Conservation (phyloP, 495 filamentous ascomycete species). For the Entonaema liquescens region DNA sequence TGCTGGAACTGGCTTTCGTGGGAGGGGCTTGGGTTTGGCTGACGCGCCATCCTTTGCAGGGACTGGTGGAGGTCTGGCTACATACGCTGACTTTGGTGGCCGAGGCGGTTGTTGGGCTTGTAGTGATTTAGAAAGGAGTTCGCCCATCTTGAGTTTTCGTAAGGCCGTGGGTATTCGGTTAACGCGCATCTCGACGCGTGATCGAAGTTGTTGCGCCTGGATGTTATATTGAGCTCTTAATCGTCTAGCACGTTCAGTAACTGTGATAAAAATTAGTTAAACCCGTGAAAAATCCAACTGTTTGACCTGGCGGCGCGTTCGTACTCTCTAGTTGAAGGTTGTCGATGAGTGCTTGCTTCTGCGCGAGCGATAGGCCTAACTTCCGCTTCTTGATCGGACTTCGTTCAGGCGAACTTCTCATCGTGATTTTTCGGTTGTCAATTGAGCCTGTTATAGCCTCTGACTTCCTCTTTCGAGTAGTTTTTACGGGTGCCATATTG, state of each 20-base stretch:
- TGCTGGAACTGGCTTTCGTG: constrained; percentile 43
- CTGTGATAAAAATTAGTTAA: constrained; percentile 57
- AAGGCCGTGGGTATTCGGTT: constrained; percentile 87
- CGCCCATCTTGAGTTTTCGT: constrained; percentile 83
- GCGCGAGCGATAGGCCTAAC: constrained; percentile 72
- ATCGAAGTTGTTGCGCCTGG: constrained; percentile 82
- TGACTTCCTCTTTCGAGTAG: constrained; percentile 69
- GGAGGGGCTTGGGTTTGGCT: constrained; percentile 39
- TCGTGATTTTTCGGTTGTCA: constrained; percentile 52
- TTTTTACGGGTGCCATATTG: constrained; percentile 61
- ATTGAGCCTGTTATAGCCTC: constrained; percentile 52
- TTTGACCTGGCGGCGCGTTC: constrained; percentile 42
- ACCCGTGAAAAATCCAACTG: neutral
- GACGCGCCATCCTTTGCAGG: constrained; percentile 42
- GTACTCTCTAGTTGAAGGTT: constrained; percentile 93
- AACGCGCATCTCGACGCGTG: constrained; percentile 91
- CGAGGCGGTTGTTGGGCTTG: constrained; percentile 31
- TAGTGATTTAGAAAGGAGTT: constrained; percentile 66
- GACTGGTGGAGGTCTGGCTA: constrained; percentile 41
- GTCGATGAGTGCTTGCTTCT: constrained; percentile 90
- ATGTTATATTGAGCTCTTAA: constrained; percentile 89
- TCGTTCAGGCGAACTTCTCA: constrained; percentile 51
- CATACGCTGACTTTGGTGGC: constrained; percentile 38
- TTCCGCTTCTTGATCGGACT: constrained; percentile 69
- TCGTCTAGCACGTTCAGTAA: constrained; percentile 90